phyloP scores from a whole-genome alignment of 768 basidiomycete species.

The Mycena indigotica region DNA sequence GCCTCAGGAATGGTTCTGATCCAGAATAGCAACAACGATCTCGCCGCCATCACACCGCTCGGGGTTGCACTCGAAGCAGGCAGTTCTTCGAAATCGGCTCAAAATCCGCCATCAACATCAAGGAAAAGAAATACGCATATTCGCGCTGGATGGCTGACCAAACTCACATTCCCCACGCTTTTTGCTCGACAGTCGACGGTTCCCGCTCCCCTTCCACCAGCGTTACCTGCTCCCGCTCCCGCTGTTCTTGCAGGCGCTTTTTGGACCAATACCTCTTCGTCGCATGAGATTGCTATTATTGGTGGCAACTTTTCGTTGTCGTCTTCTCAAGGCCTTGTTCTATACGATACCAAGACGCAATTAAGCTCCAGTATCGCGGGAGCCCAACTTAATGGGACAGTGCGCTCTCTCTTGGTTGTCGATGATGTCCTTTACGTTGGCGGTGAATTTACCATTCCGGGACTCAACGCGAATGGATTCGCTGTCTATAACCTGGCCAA shows the following conservation, averaged over 20 bases:
- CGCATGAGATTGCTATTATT: conserved; percentile 68
- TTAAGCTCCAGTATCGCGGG: conserved; percentile 60
- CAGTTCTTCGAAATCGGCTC: conserved; percentile 28
- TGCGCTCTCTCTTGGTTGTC: conserved; percentile 74
- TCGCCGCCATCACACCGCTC: conserved; percentile 65
- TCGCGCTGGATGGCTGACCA: conserved; percentile 52
- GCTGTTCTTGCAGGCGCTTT: conserved; percentile 85
- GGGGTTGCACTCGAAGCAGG: conserved; percentile 54
- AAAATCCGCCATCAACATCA: conserved; percentile 33
- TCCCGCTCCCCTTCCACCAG: conserved; percentile 55
- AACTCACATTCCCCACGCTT: conserved; percentile 44
- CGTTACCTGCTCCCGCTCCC: conserved; percentile 64
- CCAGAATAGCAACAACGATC: conserved; percentile 58
- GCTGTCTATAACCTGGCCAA: conserved; percentile 76
- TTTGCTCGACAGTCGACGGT: conserved; percentile 56
- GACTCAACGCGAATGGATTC: conserved; percentile 64
- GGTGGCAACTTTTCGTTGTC: conserved; percentile 88
- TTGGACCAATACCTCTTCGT: conserved; percentile 80
- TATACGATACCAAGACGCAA: conserved; percentile 64
- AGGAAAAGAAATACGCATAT: conserved; percentile 40
- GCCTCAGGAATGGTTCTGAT: conserved; percentile 81
- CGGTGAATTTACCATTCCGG: conserved; percentile 73
- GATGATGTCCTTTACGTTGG: conserved; percentile 77
- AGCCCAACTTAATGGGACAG: conserved; percentile 69
- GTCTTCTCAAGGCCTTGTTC: conserved; percentile 57